phyloP scores from a whole-genome alignment of 2,329 filamentous ascomycete species.

The Paecilomyces sp. region DNA sequence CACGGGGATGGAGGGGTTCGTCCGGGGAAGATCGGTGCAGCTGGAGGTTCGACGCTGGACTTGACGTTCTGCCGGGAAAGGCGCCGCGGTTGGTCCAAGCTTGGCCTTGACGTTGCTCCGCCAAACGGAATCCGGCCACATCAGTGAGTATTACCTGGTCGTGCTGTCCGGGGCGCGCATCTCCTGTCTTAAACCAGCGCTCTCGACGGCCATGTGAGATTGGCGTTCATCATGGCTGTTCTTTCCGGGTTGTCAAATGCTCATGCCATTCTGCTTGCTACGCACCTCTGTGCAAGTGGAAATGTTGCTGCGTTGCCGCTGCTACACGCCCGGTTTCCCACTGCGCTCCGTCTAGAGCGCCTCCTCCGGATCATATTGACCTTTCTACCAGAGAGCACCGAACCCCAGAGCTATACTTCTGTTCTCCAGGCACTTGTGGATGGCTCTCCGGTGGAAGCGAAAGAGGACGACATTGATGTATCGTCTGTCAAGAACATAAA shows the following conservation, averaged over 20 bases:
- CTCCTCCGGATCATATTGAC: constrained; percentile 54
- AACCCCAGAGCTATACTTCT: constrained; percentile 43
- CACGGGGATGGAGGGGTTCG: constrained; percentile 10
- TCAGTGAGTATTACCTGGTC: neutral
- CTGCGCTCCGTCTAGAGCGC: constrained; percentile 44
- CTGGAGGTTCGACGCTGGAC: constrained; percentile 12
- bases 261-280: constrained; percentile 53
- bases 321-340: constrained; percentile 43
- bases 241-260: constrained; percentile 42
- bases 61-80: constrained; percentile 13
- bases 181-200: neutral
- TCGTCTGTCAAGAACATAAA: constrained; percentile 43
- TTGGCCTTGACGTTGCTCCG: constrained; percentile 1
- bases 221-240: constrained; percentile 28
- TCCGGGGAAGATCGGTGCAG: constrained; percentile 11
- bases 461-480: constrained; percentile 35
- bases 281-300: constrained; percentile 48
- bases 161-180: neutral
- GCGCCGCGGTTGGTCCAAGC: constrained; percentile 15
- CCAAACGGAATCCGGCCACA: neutral
- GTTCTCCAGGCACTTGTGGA: constrained; percentile 43
- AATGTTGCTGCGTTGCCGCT: constrained; percentile 47
- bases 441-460: constrained; percentile 15
- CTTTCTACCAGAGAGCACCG: constrained; percentile 53
- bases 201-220: constrained; percentile 12